phyloP scores from a whole-genome alignment of 441 rosid species.

The Corymbia calophylla region DNA sequence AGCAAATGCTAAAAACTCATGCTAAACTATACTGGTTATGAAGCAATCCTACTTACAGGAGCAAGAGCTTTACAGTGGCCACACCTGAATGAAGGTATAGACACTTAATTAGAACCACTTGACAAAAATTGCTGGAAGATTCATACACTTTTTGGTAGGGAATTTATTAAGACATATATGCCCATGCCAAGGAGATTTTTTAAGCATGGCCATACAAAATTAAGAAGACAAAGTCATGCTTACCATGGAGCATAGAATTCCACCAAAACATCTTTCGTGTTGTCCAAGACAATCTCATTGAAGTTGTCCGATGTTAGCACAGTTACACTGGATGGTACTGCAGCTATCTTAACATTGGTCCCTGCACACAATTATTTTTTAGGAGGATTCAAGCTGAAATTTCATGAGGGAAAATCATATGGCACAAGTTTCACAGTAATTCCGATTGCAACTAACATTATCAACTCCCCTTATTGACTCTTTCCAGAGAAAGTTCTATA shows the following conservation, averaged over 20 bases:
- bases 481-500: background rate
- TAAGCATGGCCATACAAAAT: background rate
- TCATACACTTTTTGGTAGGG: background rate
- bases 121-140: background rate
- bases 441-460: background rate
- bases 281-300: conserved; percentile 72
- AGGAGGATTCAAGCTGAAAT: background rate
- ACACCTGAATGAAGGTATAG: conserved; percentile 40
- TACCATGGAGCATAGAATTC: conserved; percentile 98
- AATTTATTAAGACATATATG: background rate
- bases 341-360: conserved; percentile 74
- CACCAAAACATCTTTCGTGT: conserved; percentile 75
- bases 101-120: background rate
- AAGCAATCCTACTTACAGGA: conserved; percentile 44
- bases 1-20: background rate
- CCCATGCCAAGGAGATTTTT: background rate
- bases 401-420: background rate
- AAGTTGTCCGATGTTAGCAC: conserved; percentile 68
- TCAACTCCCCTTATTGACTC: background rate
- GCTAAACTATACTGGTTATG: background rate
- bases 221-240: background rate
- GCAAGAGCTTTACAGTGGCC: conserved; percentile 74
- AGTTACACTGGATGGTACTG: conserved; percentile 57
- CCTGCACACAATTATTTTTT: conserved; percentile 35
- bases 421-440: background rate